Evolutionary conservation across 106 monocot genomes (phyloP).

Genomic region (Chionographis japonica): DNA sequence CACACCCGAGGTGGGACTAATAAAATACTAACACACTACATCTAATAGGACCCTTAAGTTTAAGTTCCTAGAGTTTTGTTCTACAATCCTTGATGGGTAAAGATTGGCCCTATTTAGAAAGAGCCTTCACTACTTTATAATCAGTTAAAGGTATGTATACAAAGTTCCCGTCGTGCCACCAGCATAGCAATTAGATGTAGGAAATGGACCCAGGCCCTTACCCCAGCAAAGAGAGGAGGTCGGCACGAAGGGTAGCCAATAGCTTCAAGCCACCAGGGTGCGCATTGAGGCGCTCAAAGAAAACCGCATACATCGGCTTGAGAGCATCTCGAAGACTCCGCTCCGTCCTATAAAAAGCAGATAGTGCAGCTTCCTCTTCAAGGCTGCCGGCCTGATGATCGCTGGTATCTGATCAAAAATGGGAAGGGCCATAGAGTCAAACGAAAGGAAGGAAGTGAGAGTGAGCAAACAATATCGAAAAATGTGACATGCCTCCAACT

Average conservation of each 20-base stretch:
- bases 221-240: constrained; percentile 55
- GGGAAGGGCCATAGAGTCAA: neutral
- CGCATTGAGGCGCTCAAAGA: constrained; percentile 62
- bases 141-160: no score
- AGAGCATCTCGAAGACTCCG: constrained; percentile 57
- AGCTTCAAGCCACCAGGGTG: constrained; percentile 75
- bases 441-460: neutral
- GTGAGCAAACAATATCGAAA: neutral
- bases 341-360: constrained; percentile 68
- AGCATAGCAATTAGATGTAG: no score
- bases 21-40: no score
- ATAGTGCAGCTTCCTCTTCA: constrained; percentile 27
- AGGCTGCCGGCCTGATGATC: constrained; percentile 9
- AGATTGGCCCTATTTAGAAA: no score
- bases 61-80: no score
- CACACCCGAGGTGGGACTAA: no score
- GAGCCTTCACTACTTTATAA: no score
- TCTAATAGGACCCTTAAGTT: no score
- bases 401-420: constrained; percentile 4
- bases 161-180: no score
- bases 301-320: constrained; percentile 56
- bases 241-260: constrained; percentile 60
- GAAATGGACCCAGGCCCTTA: no score
- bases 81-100: no score
- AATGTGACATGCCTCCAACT: neutral